Percentiles rank a stretch among this genome's conserved stretches.
phyloP scores from a whole-genome alignment of 768 basidiomycete genomes.

The Boletus barrowsii region DNA sequence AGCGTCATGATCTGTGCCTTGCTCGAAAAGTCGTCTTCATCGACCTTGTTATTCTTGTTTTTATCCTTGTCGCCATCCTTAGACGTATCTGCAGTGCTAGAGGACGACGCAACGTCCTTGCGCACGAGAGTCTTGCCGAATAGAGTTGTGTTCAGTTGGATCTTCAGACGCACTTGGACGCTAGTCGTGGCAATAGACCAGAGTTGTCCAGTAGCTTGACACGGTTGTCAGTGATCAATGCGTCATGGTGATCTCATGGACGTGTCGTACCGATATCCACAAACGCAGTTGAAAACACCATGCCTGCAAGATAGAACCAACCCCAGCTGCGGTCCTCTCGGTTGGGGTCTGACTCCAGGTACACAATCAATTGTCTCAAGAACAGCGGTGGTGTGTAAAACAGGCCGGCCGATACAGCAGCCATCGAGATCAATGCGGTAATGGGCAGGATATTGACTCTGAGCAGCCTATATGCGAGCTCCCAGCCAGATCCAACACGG shows the following conservation, averaged over 20 bases:
- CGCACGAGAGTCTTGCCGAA: conserved; percentile 84
- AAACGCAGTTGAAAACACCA: conserved; percentile 45
- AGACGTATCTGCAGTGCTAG: conserved; percentile 29
- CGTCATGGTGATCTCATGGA: neutral
- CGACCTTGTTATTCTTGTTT: conserved; percentile 13
- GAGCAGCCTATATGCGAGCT: conserved; percentile 58
- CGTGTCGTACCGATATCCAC: conserved; percentile 40
- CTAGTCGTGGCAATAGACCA: conserved; percentile 69
- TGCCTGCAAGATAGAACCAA: conserved; percentile 61
- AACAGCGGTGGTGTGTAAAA: conserved; percentile 69
- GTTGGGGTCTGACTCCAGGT: conserved; percentile 61
- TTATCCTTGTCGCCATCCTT: conserved; percentile 21
- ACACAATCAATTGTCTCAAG: conserved; percentile 54
- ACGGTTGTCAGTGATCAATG: conserved; percentile 4
- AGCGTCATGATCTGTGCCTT: conserved; percentile 89
- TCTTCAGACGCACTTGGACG: conserved; percentile 65
- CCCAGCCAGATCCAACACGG: conserved; percentile 59
- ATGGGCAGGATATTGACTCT: conserved; percentile 51
- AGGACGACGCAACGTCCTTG: conserved; percentile 77
- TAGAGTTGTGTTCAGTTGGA: conserved; percentile 80
- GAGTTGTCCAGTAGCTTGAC: conserved; percentile 62
- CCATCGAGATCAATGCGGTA: conserved; percentile 44
- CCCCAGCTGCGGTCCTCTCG: conserved; percentile 65
- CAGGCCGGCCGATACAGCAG: conserved; percentile 53
- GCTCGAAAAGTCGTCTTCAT: conserved; percentile 59